Evolutionary conservation across 2,329 filamentous ascomycete species (phyloP), one percentile per base, ranked within the genome.

Genomic region (Scytalidium lignicola): DNA sequence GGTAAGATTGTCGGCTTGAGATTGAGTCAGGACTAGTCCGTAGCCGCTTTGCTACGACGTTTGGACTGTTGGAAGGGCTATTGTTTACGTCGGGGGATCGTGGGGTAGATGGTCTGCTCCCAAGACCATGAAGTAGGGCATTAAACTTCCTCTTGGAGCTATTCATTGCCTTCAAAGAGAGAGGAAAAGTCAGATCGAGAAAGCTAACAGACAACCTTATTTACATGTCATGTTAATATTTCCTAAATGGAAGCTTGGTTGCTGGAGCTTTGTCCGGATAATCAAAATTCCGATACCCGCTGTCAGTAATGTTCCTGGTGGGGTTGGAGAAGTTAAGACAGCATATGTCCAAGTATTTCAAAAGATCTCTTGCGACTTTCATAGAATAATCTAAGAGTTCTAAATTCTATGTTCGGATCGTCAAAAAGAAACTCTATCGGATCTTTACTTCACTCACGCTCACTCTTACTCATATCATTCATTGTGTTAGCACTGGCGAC

Each of bases 81-180:
- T 66, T 67, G 51, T 69, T 69, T 52, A 64, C 58, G 41, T 58
- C 51, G 44, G 65, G 59, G 47, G 68, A 58, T 46, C 70, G 62
- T 51, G 78, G 67, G 58, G 73, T 71, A 13, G 64, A 65, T 48
- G 67, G 67, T 48, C 65, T 67, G 44, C 67, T 79, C 60, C 79
- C 79, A 58, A 85, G 75, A 56, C 80, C 74, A 63, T 90, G 86
- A 22, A 91, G 74, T 15, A 90, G 75, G 60, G 79, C 78, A 67
- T 90, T 86, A 72, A 91, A 90, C 68, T 91, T 91, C 59, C 88
- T 79, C 71, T 91, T 92, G n/a, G 85, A 88, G 20, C 85, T 80
- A 63, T 87, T 87, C 74, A 90, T 87, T 42, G 70, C 46, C 47
- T 18, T n/a, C n/a, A 13, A 19, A 42, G 15, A 42, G 8, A 23